phyloP scores from a whole-genome alignment of 2,329 filamentous ascomycete species.

The Cryoendolithus antarcticus region DNA sequence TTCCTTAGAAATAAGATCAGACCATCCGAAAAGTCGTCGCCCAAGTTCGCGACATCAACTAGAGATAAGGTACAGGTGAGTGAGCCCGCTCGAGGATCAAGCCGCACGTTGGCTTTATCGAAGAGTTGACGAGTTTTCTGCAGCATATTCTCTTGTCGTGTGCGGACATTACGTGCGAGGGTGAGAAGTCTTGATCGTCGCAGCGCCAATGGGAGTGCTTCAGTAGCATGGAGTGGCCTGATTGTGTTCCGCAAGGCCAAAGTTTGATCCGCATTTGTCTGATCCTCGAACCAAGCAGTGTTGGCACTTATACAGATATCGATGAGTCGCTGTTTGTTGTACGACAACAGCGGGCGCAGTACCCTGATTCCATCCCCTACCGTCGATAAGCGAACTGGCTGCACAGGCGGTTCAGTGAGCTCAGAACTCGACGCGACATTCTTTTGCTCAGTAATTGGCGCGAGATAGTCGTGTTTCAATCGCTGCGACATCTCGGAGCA shows the following conservation, averaged over 20 bases:
- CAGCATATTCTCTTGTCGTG: slow-evolving; percentile 34
- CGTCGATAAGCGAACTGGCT: slow-evolving; percentile 12
- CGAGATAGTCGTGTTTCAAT: slow-evolving; percentile 8
- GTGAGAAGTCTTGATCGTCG: slow-evolving; percentile 51
- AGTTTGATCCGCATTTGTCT: slow-evolving; percentile 65
- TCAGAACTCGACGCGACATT: slow-evolving; percentile 15
- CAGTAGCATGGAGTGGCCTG: slow-evolving; percentile 48
- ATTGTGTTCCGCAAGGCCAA: slow-evolving; percentile 73
- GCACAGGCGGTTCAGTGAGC: slow-evolving; percentile 2
- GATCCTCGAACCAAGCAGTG: slow-evolving; percentile 70
- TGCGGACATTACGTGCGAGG: slow-evolving; percentile 43
- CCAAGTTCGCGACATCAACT: background rate
- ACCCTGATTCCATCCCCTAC: slow-evolving; percentile 56
- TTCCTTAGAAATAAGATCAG: background rate
- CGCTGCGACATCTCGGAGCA: slow-evolving; percentile 24
- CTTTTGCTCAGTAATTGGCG: background rate
- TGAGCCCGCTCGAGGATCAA: slow-evolving; percentile 26
- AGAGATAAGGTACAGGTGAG: slow-evolving; percentile 7
- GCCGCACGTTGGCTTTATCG: slow-evolving; percentile 33
- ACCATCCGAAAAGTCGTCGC: background rate
- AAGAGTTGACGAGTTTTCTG: slow-evolving; percentile 45
- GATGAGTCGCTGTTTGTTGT: slow-evolving; percentile 61
- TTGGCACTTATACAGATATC: slow-evolving; percentile 58
- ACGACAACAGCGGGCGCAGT: slow-evolving; percentile 58
- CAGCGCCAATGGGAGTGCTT: slow-evolving; percentile 57